These are phyloP conservation scores for Saccharomycopsis fermentans DNA, from an alignment of 805 yeast genomes.

Conservation along the genomic window DNA sequence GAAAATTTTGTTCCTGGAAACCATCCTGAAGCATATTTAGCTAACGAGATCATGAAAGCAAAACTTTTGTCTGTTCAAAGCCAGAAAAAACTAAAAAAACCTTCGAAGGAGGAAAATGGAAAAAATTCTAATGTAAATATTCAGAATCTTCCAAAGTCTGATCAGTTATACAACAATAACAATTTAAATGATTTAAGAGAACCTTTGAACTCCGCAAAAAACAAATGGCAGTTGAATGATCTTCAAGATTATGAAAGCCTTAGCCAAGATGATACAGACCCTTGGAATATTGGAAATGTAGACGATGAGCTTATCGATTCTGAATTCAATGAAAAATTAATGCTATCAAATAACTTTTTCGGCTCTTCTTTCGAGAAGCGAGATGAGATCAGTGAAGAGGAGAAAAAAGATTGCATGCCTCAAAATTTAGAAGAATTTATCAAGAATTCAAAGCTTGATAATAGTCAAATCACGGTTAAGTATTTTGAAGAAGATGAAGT, in stretches of 20 bases:
- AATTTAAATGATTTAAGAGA: no score
- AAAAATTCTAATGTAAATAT: background rate
- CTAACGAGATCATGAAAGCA: background rate
- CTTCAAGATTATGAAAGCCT: background rate
- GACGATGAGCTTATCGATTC: background rate
- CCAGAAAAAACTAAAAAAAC: background rate
- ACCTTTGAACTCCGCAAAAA: no score
- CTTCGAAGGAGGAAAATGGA: background rate
- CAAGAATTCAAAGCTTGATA: background rate
- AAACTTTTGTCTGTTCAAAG: background rate
- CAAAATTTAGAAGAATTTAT: slow-evolving; percentile 13
- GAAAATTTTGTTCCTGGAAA: background rate
- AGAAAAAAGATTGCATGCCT: slow-evolving; percentile 9
- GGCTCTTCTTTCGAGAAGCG: background rate
- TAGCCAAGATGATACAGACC: background rate
- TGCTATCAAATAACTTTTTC: no score
- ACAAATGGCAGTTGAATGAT: no score
- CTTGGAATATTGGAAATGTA: background rate
- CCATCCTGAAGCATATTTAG: background rate
- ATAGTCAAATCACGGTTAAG: slow-evolving; percentile 2
- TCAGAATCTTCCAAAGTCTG: background rate
- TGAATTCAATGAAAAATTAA: background rate
- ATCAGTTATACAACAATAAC: no score
- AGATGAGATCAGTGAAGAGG: background rate
- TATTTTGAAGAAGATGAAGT: slow-evolving; percentile 6